Conservation (phyloP, 1,139 yeast species). For the Yamadazyma epiphylla region DNA sequence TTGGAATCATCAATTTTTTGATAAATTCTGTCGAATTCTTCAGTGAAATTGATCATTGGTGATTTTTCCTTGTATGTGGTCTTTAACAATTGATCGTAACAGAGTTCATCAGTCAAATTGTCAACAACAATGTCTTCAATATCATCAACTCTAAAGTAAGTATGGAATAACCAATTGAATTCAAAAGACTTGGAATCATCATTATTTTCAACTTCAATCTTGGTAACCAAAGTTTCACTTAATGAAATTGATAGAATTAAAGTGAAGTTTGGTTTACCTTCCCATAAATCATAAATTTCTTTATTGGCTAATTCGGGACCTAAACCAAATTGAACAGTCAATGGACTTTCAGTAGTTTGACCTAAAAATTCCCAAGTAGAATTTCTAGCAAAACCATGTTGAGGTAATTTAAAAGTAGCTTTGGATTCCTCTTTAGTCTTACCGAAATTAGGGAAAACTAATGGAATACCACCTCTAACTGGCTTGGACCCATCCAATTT, state of each 20-base stretch:
- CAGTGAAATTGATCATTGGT: conserved; percentile 67
- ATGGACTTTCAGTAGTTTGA: conserved; percentile 52
- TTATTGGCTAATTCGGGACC: conserved; percentile 75
- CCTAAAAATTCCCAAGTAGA: conserved; percentile 92
- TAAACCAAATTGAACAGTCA: conserved; percentile 83
- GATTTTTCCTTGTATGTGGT: conserved; percentile 66
- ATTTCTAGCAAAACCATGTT: conserved; percentile 93
- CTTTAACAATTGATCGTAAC: conserved; percentile 70
- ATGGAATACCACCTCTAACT: conserved; percentile 95
- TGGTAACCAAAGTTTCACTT: conserved; percentile 55
- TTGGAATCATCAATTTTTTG: conserved; percentile 54
- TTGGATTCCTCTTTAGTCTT: conserved; percentile 43
- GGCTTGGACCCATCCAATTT: conserved; percentile 87
- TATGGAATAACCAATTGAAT: conserved; percentile 94
- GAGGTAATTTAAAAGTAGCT: conserved; percentile 60
- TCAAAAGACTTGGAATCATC: conserved; percentile 66
- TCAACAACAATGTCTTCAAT: conserved; percentile 73
- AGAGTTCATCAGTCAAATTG: conserved; percentile 67
- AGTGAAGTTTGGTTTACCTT: conserved; percentile 64
- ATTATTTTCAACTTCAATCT: conserved; percentile 71
- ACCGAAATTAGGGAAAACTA: conserved; percentile 95
- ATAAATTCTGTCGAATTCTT: conserved; percentile 84
- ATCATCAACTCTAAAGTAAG: conserved; percentile 76
- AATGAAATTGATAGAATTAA: conserved; percentile 67
- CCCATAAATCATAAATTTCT: conserved; percentile 56